Conservation (phyloP, 805 yeast genomes). For the Saturnispora kantuleensis region DNA sequence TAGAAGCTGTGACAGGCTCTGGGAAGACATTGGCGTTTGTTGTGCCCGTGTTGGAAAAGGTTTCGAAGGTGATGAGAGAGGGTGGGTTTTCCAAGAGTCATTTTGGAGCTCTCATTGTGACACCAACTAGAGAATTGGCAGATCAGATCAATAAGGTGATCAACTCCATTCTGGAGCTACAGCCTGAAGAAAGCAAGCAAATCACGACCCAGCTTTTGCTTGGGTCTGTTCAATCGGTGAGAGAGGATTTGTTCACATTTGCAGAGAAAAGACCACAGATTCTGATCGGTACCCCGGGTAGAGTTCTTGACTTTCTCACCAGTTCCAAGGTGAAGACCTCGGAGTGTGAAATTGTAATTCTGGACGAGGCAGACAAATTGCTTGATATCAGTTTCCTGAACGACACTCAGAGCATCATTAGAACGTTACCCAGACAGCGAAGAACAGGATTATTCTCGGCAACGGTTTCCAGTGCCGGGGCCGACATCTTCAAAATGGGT, state of each 20-base stretch:
- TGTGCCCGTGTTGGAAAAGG: constrained; percentile 68
- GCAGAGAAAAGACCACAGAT: constrained; percentile 54
- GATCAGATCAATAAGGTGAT: constrained; percentile 64
- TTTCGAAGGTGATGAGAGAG: constrained; percentile 27
- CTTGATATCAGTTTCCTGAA: constrained; percentile 66
- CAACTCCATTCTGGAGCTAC: constrained; percentile 43
- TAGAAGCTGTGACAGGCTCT: constrained; percentile 95
- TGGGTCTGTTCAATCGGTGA: constrained; percentile 50
- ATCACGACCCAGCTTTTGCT: constrained; percentile 54
- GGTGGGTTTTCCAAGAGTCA: constrained; percentile 45
- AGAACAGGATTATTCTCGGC: constrained; percentile 94
- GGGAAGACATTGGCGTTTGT: constrained; percentile 94
- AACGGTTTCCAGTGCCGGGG: constrained; percentile 76
- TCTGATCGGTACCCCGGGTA: constrained; percentile 87
- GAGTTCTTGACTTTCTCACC: constrained; percentile 64
- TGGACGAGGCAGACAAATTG: constrained; percentile 91
- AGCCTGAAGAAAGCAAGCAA: constrained; percentile 34
- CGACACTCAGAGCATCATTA: constrained; percentile 59
- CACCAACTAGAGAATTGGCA: constrained; percentile 62
- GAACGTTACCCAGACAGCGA: constrained; percentile 75
- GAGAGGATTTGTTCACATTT: constrained; percentile 63
- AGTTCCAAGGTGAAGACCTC: constrained; percentile 48
- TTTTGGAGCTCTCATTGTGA: constrained; percentile 59
- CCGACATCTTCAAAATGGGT: constrained; percentile 73
- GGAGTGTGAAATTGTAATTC: constrained; percentile 60